phyloP scores from a whole-genome alignment of 495 filamentous ascomycete genomes.

The Xylaria palmicola region DNA sequence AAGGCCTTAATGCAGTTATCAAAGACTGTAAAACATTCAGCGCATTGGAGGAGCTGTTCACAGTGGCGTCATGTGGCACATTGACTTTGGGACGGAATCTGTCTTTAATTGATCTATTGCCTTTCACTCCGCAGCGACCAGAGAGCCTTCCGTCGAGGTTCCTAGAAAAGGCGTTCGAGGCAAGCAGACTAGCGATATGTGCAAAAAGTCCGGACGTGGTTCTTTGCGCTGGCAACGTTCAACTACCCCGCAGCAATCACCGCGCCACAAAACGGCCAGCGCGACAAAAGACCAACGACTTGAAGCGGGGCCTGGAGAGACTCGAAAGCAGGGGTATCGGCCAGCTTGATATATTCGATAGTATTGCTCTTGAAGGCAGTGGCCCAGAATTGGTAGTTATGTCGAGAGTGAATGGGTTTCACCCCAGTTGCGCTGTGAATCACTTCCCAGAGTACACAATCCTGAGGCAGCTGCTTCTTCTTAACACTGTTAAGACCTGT shows the following conservation, averaged over 20 bases:
- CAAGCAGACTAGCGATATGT: neutral
- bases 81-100: neutral
- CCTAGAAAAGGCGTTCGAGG: neutral
- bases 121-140: neutral
- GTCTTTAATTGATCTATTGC: neutral
- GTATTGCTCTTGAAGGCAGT: neutral
- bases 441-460: neutral
- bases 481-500: constrained; percentile 1
- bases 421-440: neutral
- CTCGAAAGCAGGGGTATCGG: neutral
- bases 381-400: neutral
- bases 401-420: neutral
- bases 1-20: neutral
- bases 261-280: too few relatives aligned
- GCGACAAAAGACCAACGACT: neutral
- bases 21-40: neutral
- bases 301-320: neutral
- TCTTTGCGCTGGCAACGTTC: neutral
- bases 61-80: neutral
- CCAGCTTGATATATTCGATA: neutral
- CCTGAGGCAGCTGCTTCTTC: neutral
- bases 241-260: neutral
- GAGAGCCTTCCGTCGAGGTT: neutral
- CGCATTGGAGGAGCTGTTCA: neutral
- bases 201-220: neutral